phyloP scores from a whole-genome alignment of 2,329 filamentous ascomycete genomes.

The Fusarium nurragi region DNA sequence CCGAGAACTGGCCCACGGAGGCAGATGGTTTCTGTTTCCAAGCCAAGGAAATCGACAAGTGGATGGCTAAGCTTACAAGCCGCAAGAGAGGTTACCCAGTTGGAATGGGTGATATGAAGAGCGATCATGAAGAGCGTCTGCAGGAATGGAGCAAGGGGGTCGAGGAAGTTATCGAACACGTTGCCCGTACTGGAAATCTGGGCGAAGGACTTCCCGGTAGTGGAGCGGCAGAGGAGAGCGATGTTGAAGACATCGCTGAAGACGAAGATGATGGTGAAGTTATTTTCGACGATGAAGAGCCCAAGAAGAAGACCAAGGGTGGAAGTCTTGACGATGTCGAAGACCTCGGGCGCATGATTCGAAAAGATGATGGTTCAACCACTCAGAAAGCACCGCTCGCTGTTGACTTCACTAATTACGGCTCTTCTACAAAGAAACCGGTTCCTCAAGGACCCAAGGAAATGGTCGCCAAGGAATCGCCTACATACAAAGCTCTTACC shows the following conservation, averaged over 20 bases:
- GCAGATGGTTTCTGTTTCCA: conserved; percentile 93
- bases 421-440: conserved; percentile 59
- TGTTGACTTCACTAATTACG: conserved; percentile 86
- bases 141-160: conserved; percentile 83
- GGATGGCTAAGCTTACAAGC: conserved; percentile 95
- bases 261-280: conserved; percentile 65
- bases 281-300: conserved; percentile 52
- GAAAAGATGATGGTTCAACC: conserved; percentile 51
- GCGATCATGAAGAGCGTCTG: conserved; percentile 72
- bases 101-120: conserved; percentile 86
- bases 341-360: conserved; percentile 77
- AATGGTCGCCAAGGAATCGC: conserved; percentile 93
- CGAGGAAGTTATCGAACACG: conserved; percentile 72
- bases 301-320: conserved; percentile 52
- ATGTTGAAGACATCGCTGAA: conserved; percentile 74
- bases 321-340: conserved; percentile 78
- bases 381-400: conserved; percentile 65
- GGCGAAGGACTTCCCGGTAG: conserved; percentile 78
- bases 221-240: conserved; percentile 85
- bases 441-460: conserved; percentile 71
- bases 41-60: conserved; percentile 88
- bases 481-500: conserved; percentile 87
- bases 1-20: conserved; percentile 90
- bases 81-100: conserved; percentile 88
- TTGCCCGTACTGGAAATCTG: conserved; percentile 66